Evolutionary conservation across 1,284 basidiomycete species (phyloP).

Genomic region (Pseudozyma thailandica): DNA sequence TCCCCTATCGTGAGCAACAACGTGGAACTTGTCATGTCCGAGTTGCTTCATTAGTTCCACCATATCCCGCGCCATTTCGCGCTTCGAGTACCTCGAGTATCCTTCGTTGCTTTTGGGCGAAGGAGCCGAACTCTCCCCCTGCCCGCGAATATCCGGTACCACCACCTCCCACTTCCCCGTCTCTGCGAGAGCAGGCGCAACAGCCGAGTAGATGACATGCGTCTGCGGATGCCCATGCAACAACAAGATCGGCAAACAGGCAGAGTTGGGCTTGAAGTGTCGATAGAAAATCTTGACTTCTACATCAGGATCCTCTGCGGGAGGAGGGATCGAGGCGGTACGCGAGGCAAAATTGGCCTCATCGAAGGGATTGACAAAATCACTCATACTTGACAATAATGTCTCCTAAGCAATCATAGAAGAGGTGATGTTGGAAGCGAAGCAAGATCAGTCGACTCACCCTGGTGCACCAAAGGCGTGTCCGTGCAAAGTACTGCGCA

Average conservation of each 20-base stretch:
- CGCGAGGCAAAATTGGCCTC: conserved; percentile 5
- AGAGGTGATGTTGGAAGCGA: not conserved
- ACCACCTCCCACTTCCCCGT: conserved; percentile 65
- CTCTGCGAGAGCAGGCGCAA: conserved; percentile 63
- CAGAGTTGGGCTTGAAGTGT: conserved; percentile 14
- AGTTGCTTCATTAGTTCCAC: conserved; percentile 67
- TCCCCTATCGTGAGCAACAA: conserved; percentile 69
- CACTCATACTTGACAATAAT: conserved; percentile 1
- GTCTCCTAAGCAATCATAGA: not conserved
- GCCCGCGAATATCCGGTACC: conserved; percentile 67
- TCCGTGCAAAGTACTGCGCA: no score
- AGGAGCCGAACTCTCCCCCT: conserved; percentile 38
- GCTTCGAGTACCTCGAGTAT: conserved; percentile 64
- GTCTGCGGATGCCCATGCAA: conserved; percentile 69
- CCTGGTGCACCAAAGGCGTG: no score
- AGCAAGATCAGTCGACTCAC: not conserved
- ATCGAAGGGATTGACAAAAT: conserved; percentile 25
- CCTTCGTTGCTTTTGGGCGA: conserved; percentile 39
- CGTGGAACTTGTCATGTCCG: conserved; percentile 59
- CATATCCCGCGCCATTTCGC: conserved; percentile 69
- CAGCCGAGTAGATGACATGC: conserved; percentile 64
- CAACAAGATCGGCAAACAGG: conserved; percentile 54
- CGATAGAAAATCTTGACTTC: conserved; percentile 35
- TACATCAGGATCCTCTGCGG: conserved; percentile 18
- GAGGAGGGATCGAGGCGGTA: not conserved